Base-by-base conservation (phyloP, 2,329 filamentous ascomycete genomes). In the Lachnellula suecica region DNA sequence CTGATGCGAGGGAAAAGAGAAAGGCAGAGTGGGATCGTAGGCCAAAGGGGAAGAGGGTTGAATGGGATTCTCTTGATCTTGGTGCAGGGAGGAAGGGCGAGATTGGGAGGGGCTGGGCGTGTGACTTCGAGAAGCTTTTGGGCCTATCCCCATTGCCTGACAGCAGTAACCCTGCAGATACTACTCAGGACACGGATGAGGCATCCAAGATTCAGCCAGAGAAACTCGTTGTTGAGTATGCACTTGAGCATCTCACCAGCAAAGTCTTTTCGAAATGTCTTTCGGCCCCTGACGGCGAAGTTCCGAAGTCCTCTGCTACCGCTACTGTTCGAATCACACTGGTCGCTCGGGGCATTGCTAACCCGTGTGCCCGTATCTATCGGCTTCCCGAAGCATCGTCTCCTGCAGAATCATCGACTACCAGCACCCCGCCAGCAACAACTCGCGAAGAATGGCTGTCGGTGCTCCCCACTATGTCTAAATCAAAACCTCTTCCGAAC, bases 291-390 rank as follows among this genome's bases (percentile, higher is more conserved):
- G 17, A 38, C 51, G n/a, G 51, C 10, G 50, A 62, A 4, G 46
- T 60, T 0, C 66, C 71, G 4, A 70, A 72, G 0, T 52, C 63
- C 9, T 69, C 74, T 47, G 67, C 73, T 19, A 60, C 83, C 34
- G 72, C 86, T 47, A 87, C 83, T 0, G 79, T 92, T 42, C 81
- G 79, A 45, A 74, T 97, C 49, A 83, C 75, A 0, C 77, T 94
- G 42, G 67, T 88, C 8, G 76, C 79, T 35, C 84, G 90, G 51
- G 93, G 94, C 23, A 81, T 87, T 1, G 88, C 86, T 3, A 76
- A 73, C 0, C 73, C 83, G 3, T 89, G 87, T 67, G 90, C 93
- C 4, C 83, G 94, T 31, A 85, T 97, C 59, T 99, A 97, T 71
- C 85, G 89, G 13, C 82, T 97, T 15, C 89, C 93, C 27, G 25